Evolutionary conservation across 2,329 filamentous ascomycete genomes (phyloP), one percentile per base, ranked within the genome.

Genomic region (Diaporthe batatas): DNA sequence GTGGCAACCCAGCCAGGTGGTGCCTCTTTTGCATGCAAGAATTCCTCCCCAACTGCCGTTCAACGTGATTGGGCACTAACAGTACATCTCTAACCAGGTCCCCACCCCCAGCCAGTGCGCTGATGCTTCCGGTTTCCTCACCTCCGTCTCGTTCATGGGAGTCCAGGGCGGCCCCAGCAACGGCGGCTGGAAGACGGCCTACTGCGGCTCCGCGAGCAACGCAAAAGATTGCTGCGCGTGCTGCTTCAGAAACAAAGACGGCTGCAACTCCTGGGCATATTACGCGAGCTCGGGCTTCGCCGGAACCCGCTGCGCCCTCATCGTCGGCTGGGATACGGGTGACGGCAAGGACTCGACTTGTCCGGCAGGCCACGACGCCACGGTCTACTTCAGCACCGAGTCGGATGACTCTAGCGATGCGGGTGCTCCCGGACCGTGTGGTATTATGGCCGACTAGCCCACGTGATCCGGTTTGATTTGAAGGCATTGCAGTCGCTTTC

Each of bases 381-480:
- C 16, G 6, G 49, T 74, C n/a, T 42, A 51, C 14, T 71, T 74
- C 21, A 32, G 29, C 23, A 21, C 44, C 3, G 36, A 70, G 1
- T 62, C 71, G 2, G 36, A 69, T 8, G 47, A 74, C 10, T 34
- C 34, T 2, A 73, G 47, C 25, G 57, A 70, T 36, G 68, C 73
- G 16, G 73, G 73, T 42, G 71, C 67, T 53, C 39, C 59, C 14
- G 73, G 73, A 2, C 73, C 73, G 29, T 74, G 73, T 64, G 73
- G 62, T 14, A 62, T 34, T 6, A 18, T 57, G 16, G 49, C 23
- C 18, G 36, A 58, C n/a, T 62, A 36, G 47, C 32, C 12, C 8
- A 34, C 16, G 16, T 18, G 14, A 42, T 42, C 23, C 21, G 6
- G 44, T 21, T 44, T 21, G 32, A 21, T 49, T 51, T 23, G 21